Percentiles rank a stretch among this genome's conserved stretches.
phyloP scores from a whole-genome alignment of 257 asterid species.

The Solanum infundibuliforme region DNA sequence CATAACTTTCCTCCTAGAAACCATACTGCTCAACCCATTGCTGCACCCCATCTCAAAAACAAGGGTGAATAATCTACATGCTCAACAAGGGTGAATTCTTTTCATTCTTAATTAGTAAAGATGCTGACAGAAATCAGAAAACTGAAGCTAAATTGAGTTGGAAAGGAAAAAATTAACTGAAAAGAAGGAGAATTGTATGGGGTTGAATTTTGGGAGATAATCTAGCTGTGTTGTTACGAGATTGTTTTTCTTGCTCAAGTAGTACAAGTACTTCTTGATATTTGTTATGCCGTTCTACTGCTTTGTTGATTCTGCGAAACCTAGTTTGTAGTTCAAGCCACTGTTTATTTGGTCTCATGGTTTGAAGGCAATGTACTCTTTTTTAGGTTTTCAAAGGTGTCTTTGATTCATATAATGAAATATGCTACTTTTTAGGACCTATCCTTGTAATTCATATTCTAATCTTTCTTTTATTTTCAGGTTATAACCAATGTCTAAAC shows the following conservation, averaged over 20 bases:
- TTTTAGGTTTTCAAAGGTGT: not conserved
- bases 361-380: not conserved
- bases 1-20: not conserved
- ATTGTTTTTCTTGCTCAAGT: not conserved
- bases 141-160: not conserved
- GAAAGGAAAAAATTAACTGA: not conserved
- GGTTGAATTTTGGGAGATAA: not conserved
- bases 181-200: not conserved
- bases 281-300: not conserved
- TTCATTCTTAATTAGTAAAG: not conserved
- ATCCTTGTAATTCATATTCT: not conserved
- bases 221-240: not conserved
- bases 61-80: not conserved
- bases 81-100: not conserved
- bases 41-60: not conserved
- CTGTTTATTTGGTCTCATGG: not conserved
- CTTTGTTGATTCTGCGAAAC: not conserved
- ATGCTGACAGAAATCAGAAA: not conserved
- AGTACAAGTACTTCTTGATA: not conserved
- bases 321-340: not conserved
- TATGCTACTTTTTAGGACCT: not conserved
- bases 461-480: not conserved
- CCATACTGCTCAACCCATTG: not conserved
- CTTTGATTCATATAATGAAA: not conserved
- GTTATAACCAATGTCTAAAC: not conserved